These are phyloP conservation scores for Fusarium decemcellulare DNA, from an alignment of 2,329 filamentous ascomycete species.

Conservation along the genomic window DNA sequence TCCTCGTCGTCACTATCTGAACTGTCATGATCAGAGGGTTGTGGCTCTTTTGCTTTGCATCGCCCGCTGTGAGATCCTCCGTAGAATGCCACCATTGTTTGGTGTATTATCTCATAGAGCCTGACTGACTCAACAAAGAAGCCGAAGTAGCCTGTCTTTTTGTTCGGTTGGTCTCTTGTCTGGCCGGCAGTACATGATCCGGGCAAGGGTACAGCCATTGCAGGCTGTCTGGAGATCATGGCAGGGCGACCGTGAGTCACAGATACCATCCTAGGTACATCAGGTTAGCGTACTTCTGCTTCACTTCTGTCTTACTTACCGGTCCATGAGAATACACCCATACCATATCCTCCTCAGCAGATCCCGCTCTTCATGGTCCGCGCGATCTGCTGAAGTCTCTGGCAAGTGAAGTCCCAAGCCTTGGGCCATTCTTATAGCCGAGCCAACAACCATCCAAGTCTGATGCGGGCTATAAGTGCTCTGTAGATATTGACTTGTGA, in stretches of 20 bases:
- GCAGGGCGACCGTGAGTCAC: constrained; percentile 54
- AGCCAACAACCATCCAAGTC: constrained; percentile 64
- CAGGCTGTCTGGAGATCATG: constrained; percentile 50
- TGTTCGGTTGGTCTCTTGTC: not conserved
- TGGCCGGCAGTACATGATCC: not conserved
- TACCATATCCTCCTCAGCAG: constrained; percentile 53
- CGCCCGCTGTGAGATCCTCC: constrained; percentile 25
- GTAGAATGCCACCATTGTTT: constrained; percentile 49
- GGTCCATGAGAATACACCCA: constrained; percentile 56
- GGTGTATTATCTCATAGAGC: constrained; percentile 56
- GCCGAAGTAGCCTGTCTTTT: constrained; percentile 31
- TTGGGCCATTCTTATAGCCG: constrained; percentile 62
- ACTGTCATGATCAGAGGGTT: constrained; percentile 6
- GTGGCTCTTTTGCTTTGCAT: constrained; percentile 17
- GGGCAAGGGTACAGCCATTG: constrained; percentile 48
- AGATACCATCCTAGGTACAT: constrained; percentile 50
- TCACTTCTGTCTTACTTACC: constrained; percentile 41
- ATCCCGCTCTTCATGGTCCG: constrained; percentile 44
- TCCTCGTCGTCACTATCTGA: constrained; percentile 42
- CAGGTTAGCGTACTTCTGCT: not conserved
- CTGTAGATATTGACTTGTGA: constrained; percentile 64
- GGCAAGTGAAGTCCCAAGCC: constrained; percentile 61
- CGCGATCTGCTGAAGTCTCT: constrained; percentile 50
- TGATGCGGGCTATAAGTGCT: constrained; percentile 63
- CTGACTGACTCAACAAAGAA: constrained; percentile 55